Conservation (phyloP, 768 basidiomycete species). For the Gymnopilus dilepis region DNA sequence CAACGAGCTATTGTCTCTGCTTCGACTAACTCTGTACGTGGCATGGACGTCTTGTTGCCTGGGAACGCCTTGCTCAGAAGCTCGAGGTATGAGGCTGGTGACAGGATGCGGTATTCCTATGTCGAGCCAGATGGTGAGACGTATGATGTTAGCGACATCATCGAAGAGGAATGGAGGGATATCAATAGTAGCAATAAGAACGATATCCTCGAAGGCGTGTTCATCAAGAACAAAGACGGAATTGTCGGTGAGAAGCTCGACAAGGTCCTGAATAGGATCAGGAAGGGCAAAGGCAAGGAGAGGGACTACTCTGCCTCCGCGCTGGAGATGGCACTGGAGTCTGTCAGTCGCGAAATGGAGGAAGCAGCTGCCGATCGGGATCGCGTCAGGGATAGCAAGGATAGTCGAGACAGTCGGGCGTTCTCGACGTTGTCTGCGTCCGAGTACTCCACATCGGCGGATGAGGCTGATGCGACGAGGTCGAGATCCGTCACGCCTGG, state of each 20-base stretch:
- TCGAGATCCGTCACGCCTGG: slow-evolving; percentile 52
- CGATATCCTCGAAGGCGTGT: slow-evolving; percentile 73
- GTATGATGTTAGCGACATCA: slow-evolving; percentile 91
- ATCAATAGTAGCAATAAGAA: slow-evolving; percentile 44
- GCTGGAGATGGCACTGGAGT: not conserved
- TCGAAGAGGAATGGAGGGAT: slow-evolving; percentile 87
- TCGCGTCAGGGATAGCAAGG: slow-evolving; percentile 15
- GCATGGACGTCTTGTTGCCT: slow-evolving; percentile 87
- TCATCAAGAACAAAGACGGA: slow-evolving; percentile 60
- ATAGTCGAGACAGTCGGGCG: slow-evolving; percentile 35
- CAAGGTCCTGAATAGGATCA: slow-evolving; percentile 77
- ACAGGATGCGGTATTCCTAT: slow-evolving; percentile 91
- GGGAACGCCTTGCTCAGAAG: slow-evolving; percentile 88
- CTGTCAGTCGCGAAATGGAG: slow-evolving; percentile 7
- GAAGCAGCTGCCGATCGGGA: slow-evolving; percentile 27
- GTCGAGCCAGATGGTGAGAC: slow-evolving; percentile 90
- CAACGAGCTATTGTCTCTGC: slow-evolving; percentile 84
- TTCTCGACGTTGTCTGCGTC: slow-evolving; percentile 47
- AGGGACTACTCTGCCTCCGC: slow-evolving; percentile 31
- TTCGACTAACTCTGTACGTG: slow-evolving; percentile 82
- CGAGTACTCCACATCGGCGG: slow-evolving; percentile 64
- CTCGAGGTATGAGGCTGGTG: slow-evolving; percentile 70
- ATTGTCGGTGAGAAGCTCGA: slow-evolving; percentile 73
- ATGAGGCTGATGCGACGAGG: slow-evolving; percentile 40
- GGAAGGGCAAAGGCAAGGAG: slow-evolving; percentile 59